Evolutionary conservation across 768 basidiomycete genomes (phyloP).

Genomic region (Russula olivacea): DNA sequence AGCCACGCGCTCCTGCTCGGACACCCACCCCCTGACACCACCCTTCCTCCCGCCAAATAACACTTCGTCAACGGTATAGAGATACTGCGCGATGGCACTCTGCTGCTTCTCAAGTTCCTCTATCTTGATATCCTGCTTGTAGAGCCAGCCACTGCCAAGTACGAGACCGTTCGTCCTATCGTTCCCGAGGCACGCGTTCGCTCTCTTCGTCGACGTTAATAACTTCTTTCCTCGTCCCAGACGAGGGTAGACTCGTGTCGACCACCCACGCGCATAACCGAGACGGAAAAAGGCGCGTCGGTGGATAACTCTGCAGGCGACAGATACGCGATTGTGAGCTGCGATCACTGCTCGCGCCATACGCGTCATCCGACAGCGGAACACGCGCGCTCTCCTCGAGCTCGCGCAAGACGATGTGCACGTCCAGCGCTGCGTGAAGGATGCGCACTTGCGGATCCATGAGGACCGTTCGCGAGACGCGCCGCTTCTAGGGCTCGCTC

Average conservation of each 20-base stretch:
- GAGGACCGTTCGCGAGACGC: no score
- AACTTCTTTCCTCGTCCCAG: no score
- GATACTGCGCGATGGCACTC: no score
- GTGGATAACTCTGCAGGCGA: conserved; percentile 38
- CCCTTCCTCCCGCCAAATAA: no score
- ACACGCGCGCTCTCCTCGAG: conserved; percentile 76
- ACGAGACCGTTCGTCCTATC: conserved; percentile 81
- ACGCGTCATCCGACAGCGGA: conserved; percentile 74
- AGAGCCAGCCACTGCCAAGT: conserved; percentile 78
- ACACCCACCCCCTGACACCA: no score
- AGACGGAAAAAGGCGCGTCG: conserved; percentile 62
- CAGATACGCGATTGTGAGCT: conserved; percentile 37
- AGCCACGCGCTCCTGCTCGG: no score
- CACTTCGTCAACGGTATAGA: no score
- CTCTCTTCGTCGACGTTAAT: conserved; percentile 43
- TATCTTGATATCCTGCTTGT: conserved; percentile 57
- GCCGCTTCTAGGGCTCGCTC: no score
- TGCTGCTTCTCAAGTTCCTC: no score
- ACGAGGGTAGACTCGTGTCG: no score
- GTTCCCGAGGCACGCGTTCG: conserved; percentile 48
- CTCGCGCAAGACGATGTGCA: conserved; percentile 69
- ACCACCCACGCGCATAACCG: no score
- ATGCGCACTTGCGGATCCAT: conserved; percentile 68
- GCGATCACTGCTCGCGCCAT: conserved; percentile 72
- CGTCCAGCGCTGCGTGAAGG: conserved; percentile 74